phyloP scores from a whole-genome alignment of 345 rosid species.

The Populus pruinosa region DNA sequence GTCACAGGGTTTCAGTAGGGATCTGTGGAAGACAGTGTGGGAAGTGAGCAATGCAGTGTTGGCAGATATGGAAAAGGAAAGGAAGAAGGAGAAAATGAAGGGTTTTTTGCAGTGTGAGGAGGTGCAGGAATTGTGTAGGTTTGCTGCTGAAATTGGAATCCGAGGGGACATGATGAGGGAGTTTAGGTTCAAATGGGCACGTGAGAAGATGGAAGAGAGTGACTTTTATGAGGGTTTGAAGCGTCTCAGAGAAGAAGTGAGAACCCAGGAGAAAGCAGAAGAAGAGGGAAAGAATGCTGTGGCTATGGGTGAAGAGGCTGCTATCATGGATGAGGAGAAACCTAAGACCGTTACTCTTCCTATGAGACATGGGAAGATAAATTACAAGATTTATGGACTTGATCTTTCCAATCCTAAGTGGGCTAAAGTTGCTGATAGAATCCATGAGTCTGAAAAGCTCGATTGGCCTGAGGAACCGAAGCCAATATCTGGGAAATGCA shows the following conservation, averaged over 20 bases:
- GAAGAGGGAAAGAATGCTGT: slow-evolving; percentile 27
- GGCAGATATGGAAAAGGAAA: slow-evolving; percentile 80
- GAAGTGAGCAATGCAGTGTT: slow-evolving; percentile 76
- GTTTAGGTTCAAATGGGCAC: slow-evolving; percentile 83
- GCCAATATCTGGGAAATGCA: slow-evolving; percentile 67
- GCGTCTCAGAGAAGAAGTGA: slow-evolving; percentile 38
- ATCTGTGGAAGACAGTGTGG: slow-evolving; percentile 75
- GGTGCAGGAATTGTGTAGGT: slow-evolving; percentile 81
- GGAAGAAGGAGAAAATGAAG: slow-evolving; percentile 84
- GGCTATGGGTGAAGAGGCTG: slow-evolving; percentile 22
- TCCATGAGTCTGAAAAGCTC: slow-evolving; percentile 58
- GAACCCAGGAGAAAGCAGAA: slow-evolving; percentile 27
- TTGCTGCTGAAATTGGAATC: slow-evolving; percentile 86
- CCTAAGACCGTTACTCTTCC: slow-evolving; percentile 55
- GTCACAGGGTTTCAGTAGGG: slow-evolving; percentile 54
- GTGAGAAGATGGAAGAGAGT: slow-evolving; percentile 79
- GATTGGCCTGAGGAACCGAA: slow-evolving; percentile 68
- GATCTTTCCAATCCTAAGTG: slow-evolving; percentile 80
- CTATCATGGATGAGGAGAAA: slow-evolving; percentile 26
- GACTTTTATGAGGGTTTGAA: slow-evolving; percentile 64
- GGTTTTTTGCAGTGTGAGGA: slow-evolving; percentile 59
- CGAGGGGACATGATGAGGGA: slow-evolving; percentile 88
- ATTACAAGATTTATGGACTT: slow-evolving; percentile 87
- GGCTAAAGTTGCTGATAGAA: slow-evolving; percentile 66
- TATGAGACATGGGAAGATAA: slow-evolving; percentile 77